Conservation (phyloP, 352 stramenopile genomes). For the Globisporangium rhizosaccharum region DNA sequence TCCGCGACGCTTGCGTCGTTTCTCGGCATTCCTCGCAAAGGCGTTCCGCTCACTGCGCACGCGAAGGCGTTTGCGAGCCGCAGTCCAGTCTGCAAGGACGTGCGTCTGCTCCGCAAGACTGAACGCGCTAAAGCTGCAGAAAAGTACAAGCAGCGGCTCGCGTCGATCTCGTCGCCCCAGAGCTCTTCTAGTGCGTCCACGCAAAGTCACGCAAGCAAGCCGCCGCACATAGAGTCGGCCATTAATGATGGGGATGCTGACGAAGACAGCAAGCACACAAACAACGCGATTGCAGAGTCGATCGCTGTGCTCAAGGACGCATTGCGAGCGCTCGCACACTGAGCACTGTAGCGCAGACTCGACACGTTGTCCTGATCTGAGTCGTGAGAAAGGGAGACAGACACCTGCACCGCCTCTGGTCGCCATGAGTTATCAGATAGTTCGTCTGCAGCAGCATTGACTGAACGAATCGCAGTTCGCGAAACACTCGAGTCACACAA, state of each 20-base stretch:
- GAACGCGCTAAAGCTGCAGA: conserved; percentile 41
- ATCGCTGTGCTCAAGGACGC: conserved; percentile 14
- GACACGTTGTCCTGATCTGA: too few species aligned
- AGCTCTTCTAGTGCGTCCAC: not conserved
- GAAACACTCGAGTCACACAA: too few species aligned
- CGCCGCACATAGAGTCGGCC: too few species aligned
- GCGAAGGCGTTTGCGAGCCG: conserved; percentile 35
- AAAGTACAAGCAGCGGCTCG: conserved; percentile 31
- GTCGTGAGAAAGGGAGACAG: too few species aligned
- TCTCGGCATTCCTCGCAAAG: conserved; percentile 32
- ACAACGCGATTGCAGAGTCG: conserved; percentile 19
- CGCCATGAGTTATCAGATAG: too few species aligned
- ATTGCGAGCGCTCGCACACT: not conserved
- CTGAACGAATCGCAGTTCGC: too few species aligned
- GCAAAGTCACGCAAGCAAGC: not conserved
- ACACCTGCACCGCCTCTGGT: too few species aligned
- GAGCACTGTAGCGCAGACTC: too few species aligned
- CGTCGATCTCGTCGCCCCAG: not conserved
- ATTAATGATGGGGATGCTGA: not conserved
- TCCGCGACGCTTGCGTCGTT: conserved; percentile 14
- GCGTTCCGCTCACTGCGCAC: conserved; percentile 38
- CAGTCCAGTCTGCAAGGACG: conserved; percentile 37
- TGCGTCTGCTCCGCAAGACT: conserved; percentile 35
- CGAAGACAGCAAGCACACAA: conserved; percentile 9
- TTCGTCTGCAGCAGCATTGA: too few species aligned